phyloP scores from a whole-genome alignment of 129 eudicot species.

The Flaveria robusta region DNA sequence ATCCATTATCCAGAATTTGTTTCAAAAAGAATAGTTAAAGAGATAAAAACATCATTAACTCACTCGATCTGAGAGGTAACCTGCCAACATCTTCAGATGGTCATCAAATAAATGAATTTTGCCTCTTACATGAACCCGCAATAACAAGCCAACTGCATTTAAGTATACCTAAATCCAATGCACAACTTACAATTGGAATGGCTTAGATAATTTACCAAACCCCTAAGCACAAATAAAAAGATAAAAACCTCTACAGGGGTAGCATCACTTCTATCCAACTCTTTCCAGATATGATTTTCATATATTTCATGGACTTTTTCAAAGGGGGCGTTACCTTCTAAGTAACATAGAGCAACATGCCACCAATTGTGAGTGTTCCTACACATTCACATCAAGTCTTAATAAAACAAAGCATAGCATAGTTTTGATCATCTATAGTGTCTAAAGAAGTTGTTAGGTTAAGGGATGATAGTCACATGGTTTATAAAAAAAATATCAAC shows the following conservation, averaged over 20 bases:
- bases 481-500: background rate
- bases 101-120: constrained; percentile 53
- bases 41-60: constrained; percentile 37
- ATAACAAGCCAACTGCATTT: constrained; percentile 76
- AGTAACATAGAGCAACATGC: constrained; percentile 93
- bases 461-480: background rate
- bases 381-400: constrained; percentile 23
- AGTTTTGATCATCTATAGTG: constrained; percentile 2
- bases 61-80: constrained; percentile 61
- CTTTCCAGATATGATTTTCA: constrained; percentile 75
- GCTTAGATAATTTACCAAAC: constrained; percentile 3
- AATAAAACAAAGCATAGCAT: constrained; percentile 5
- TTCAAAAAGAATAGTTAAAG: background rate
- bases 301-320: constrained; percentile 65
- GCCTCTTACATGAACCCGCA: constrained; percentile 77
- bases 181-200: constrained; percentile 15
- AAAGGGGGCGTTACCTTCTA: constrained; percentile 78
- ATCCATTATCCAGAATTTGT: background rate
- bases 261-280: constrained; percentile 73
- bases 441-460: background rate
- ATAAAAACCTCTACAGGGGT: constrained; percentile 62
- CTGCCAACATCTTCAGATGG: constrained; percentile 60
- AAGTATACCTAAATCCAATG: constrained; percentile 58
- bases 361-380: constrained; percentile 99
- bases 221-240: background rate